phyloP scores from a whole-genome alignment of 495 filamentous ascomycete species.

The Penicillium alfredii region DNA sequence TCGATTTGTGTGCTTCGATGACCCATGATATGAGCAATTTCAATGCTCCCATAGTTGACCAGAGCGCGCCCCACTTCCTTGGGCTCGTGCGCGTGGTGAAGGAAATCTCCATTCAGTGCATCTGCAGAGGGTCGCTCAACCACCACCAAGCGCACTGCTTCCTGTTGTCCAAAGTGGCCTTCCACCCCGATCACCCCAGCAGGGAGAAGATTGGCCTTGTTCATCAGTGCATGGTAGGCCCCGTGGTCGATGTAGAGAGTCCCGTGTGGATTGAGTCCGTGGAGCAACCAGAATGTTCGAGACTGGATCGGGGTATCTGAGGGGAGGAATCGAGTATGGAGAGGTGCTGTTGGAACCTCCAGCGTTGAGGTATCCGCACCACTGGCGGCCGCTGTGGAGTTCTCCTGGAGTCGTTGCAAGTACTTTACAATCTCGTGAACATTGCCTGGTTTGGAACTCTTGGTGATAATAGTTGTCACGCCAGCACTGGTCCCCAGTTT shows the following conservation, averaged over 20 bases:
- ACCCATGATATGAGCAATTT: slow-evolving; percentile 80
- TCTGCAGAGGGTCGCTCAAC: slow-evolving; percentile 48
- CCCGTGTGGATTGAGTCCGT: slow-evolving; percentile 88
- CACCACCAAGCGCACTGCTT: slow-evolving; percentile 80
- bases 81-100: slow-evolving; percentile 42
- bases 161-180: slow-evolving; percentile 83
- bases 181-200: slow-evolving; percentile 86
- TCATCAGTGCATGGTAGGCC: slow-evolving; percentile 67
- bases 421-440: slow-evolving; percentile 81
- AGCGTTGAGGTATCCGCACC: slow-evolving; percentile 12
- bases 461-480: slow-evolving; percentile 91
- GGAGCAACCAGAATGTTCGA: slow-evolving; percentile 92
- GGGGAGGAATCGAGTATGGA: slow-evolving; percentile 91
- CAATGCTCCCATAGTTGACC: slow-evolving; percentile 83
- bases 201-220: slow-evolving; percentile 84
- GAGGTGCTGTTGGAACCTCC: slow-evolving; percentile 39
- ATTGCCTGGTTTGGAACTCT: slow-evolving; percentile 87
- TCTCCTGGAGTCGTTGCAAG: slow-evolving; percentile 53
- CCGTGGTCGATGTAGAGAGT: slow-evolving; percentile 88
- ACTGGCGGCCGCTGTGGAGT: slow-evolving; percentile 9
- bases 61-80: slow-evolving; percentile 87
- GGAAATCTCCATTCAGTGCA: slow-evolving; percentile 39
- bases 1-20: slow-evolving; percentile 75
- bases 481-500: slow-evolving; percentile 89
- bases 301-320: slow-evolving; percentile 83